Percentiles rank a stretch among this genome's conserved stretches.
Conservation (phyloP, 805 yeast genomes). For the Wickerhamomyces strasburgensis region DNA sequence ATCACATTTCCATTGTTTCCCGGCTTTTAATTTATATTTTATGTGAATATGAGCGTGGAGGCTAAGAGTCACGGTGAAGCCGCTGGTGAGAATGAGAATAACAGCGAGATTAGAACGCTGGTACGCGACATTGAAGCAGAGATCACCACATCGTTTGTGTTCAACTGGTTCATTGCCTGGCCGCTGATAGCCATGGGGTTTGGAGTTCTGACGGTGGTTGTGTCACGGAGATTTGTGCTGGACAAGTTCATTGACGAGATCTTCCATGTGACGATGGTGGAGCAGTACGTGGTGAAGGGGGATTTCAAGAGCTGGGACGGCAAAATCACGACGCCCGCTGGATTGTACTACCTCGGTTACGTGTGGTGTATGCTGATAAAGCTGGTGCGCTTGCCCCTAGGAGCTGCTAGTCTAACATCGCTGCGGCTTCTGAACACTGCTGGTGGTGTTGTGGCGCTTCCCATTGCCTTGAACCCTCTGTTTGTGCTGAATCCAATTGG, state of each 20-base stretch:
- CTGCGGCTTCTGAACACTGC: slow-evolving; percentile 57
- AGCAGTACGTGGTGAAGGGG: slow-evolving; percentile 50
- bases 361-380: slow-evolving; percentile 26
- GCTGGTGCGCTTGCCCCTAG: slow-evolving; percentile 21
- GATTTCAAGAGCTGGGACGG: slow-evolving; percentile 71
- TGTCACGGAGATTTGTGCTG: slow-evolving; percentile 27
- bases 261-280: slow-evolving; percentile 81
- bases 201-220: slow-evolving; percentile 22
- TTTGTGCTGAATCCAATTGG: slow-evolving; percentile 36
- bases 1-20: too few relatives aligned
- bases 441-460: slow-evolving; percentile 57
- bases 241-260: slow-evolving; percentile 59
- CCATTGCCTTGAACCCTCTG: slow-evolving; percentile 38
- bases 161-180: slow-evolving; percentile 30
- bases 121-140: slow-evolving; percentile 23
- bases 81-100: too few relatives aligned
- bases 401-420: slow-evolving; percentile 32
- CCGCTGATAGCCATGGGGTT: slow-evolving; percentile 27
- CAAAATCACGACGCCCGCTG: slow-evolving; percentile 97
- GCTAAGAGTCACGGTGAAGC: too few relatives aligned
- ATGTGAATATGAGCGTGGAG: too few relatives aligned
- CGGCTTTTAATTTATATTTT: too few relatives aligned
- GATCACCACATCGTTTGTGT: slow-evolving; percentile 22
- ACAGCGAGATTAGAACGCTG: too few relatives aligned
- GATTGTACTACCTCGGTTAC: slow-evolving; percentile 57